A percentile compares a stretch with the other conserved stretches of the same genome.
Conservation (phyloP, 768 basidiomycete genomes). For the Panaeolus cyanescens region DNA sequence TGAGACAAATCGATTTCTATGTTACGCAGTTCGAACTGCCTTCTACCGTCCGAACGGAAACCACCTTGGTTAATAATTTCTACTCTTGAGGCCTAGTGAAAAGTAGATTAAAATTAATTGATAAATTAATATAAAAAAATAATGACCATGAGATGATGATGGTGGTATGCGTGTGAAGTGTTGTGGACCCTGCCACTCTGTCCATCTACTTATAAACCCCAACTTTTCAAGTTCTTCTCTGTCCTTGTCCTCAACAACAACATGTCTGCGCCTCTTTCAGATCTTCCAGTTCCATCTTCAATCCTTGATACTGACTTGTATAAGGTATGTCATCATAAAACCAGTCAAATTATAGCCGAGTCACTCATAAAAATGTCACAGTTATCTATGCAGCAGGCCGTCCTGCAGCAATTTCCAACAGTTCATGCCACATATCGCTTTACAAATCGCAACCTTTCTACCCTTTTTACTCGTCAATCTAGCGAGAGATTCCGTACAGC, state of each 20-base stretch:
- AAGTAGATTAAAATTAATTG: constrained; percentile 2
- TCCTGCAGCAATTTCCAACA: constrained; percentile 75
- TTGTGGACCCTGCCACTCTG: constrained; percentile 11
- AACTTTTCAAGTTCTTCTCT: constrained; percentile 1
- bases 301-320: constrained; percentile 94
- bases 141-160: constrained; percentile 22
- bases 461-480: constrained; percentile 66
- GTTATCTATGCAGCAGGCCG: constrained; percentile 97
- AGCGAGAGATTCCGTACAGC: constrained; percentile 59
- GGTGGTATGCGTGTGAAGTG: constrained; percentile 14
- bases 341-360: constrained; percentile 4
- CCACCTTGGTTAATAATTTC: constrained; percentile 86
- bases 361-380: constrained; percentile 26
- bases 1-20: constrained; percentile 77
- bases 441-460: constrained; percentile 70
- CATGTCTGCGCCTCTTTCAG: constrained; percentile 36
- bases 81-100: constrained; percentile 47
- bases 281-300: constrained; percentile 46
- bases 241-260: constrained; percentile 17
- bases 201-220: constrained; percentile 3
- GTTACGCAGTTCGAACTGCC: constrained; percentile 89
- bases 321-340: constrained; percentile 58
- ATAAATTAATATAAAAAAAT: background rate
- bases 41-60: constrained; percentile 88
- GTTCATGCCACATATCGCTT: constrained; percentile 75